Conservation (phyloP, 177 flowering plant genomes). For the Telopea speciosissima region DNA sequence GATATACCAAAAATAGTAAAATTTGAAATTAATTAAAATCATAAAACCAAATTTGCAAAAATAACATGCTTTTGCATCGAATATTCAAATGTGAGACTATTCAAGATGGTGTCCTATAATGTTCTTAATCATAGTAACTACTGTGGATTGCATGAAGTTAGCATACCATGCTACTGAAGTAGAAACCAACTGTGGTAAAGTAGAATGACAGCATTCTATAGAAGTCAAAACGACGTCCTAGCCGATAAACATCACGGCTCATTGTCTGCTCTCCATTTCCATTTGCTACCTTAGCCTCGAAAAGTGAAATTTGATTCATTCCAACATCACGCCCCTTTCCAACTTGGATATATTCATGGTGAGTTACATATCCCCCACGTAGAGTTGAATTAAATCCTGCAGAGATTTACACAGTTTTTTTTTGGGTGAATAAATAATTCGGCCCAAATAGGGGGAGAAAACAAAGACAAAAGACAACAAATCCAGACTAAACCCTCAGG, state of each 20-base stretch:
- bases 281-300: conserved; percentile 35
- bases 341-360: conserved; percentile 27
- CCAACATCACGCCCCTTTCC: conserved; percentile 33
- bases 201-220: conserved; percentile 35
- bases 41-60: too few species aligned
- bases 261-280: conserved; percentile 40
- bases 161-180: conserved; percentile 28
- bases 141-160: not conserved
- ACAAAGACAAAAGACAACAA: too few species aligned
- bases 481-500: too few species aligned
- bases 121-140: too few species aligned
- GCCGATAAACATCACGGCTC: conserved; percentile 35
- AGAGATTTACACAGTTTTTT: not conserved
- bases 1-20: too few species aligned
- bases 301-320: conserved; percentile 32
- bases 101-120: too few species aligned
- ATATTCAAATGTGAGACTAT: too few species aligned
- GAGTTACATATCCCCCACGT: conserved; percentile 22
- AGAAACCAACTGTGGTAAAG: conserved; percentile 37
- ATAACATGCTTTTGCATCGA: too few species aligned
- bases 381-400: conserved; percentile 24
- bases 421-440: too few species aligned
- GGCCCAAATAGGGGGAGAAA: too few species aligned
- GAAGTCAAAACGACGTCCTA: conserved; percentile 34
- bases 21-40: too few species aligned